Evolutionary conservation across 805 yeast genomes (phyloP), one percentile per base, ranked within the genome.

Genomic region (Candida pseudoglaebosa): DNA sequence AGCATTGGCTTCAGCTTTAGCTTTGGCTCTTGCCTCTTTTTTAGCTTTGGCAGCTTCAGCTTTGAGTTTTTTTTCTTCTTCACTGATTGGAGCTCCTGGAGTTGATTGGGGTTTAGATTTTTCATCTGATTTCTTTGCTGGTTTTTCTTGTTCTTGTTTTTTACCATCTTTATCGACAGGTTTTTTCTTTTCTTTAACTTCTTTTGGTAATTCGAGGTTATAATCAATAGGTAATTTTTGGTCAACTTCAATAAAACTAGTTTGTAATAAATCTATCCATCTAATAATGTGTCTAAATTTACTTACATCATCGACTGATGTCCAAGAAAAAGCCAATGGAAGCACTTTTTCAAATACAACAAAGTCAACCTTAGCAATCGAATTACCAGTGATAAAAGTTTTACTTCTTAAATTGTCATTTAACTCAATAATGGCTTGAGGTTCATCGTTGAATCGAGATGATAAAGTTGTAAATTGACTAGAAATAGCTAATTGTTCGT

Each of bases 261-360:
- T 77, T 68, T 93, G 98, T 43, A 93, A 65, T 50, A 86, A 76
- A 53, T 90, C 97, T 17, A 79, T 77, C 98, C 98, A 93, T 75
- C 99, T 84, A 44, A 88, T 65, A 42, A 91, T 71, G 63, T 91
- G 97, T 75, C 97, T 84, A 60, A 71, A 70, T 34, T 72, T 62
- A 34, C 82, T 79, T 48, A 80, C 64, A 29, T 80, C 77, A 24
- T 76, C 80, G 32, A 59, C 50, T 8, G 77, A 57, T 17, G 74
- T 63, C 76, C 86, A 77, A 44, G 71, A 63, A 38, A 69, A 66
- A 28, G 84, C 78, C 28, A 77, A 44, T 34, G 89, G 84, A 52
- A 79, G 67, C 26, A 81, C 80, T 24, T 77, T 69, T 37, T 80
- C 80, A 51, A 87, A 85, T 24, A 84, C 81, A 32, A 71, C 65